These are phyloP conservation scores for Puccinellia tenuiflora DNA, from an alignment of 176 grass and related monocot species.

Conservation along the genomic window DNA sequence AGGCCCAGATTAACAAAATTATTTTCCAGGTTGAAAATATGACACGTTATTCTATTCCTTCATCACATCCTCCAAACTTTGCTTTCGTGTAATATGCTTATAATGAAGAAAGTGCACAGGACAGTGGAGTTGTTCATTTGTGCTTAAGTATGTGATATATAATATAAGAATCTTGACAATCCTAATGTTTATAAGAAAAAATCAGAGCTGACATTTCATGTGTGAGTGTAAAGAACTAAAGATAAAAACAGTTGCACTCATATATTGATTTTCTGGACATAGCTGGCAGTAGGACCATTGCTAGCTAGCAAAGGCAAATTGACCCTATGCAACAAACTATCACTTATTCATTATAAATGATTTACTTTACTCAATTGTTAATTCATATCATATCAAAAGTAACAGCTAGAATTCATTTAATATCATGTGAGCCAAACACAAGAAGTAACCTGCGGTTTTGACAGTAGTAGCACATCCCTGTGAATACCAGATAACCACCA, in stretches of 20 bases:
- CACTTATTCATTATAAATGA: not conserved
- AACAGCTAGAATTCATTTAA: not conserved
- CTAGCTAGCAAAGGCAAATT: not conserved
- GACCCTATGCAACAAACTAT: not conserved
- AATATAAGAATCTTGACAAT: not conserved
- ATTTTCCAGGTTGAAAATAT: not conserved
- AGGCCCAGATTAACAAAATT: too few species aligned
- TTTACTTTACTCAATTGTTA: not conserved
- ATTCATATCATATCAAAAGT: not conserved
- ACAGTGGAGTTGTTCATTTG: not conserved
- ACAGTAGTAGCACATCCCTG: slow-evolving; percentile 81
- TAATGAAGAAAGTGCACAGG: not conserved
- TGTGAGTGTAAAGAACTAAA: not conserved
- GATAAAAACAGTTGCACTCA: not conserved
- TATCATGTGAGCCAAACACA: not conserved
- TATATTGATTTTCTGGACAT: not conserved
- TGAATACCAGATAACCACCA: slow-evolving; percentile 99
- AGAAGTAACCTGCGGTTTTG: slow-evolving; percentile 83
- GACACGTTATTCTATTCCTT: not conserved
- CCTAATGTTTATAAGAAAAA: not conserved
- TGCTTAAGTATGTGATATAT: not conserved
- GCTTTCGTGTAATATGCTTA: not conserved
- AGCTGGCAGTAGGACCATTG: not conserved
- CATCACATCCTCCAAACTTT: not conserved
- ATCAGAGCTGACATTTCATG: not conserved